A percentile compares a stretch with the other conserved stretches of the same genome.
Conservation (phyloP, 257 asterid species). For the Solanum piurae region DNA sequence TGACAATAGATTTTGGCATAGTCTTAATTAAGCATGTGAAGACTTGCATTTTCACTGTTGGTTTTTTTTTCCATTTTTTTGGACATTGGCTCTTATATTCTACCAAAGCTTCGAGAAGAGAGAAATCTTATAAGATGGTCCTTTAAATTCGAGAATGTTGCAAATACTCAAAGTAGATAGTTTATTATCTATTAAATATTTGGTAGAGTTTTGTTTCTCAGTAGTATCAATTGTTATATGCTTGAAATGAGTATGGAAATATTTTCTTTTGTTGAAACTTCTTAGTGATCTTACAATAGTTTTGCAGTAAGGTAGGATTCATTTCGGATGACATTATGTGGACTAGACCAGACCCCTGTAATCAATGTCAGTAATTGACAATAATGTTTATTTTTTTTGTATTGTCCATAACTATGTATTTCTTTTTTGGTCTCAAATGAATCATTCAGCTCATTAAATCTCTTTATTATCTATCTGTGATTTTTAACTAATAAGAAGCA, state of each 20-base stretch:
- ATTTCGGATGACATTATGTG: not conserved
- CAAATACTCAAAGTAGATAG: not conserved
- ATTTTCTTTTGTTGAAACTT: not conserved
- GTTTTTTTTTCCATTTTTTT: not conserved
- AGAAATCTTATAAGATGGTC: not conserved
- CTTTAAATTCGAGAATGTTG: not conserved
- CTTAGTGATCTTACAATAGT: not conserved
- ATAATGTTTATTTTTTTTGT: not conserved
- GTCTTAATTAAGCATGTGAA: not conserved
- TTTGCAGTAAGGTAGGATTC: not conserved
- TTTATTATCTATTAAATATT: not conserved
- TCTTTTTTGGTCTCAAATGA: not conserved
- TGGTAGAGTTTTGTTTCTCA: not conserved
- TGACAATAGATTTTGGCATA: not conserved
- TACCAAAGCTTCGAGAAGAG: not conserved
- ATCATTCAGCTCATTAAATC: not conserved
- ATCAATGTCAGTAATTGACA: not conserved
- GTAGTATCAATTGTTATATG: not conserved
- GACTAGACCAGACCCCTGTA: not conserved
- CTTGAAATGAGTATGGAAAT: not conserved
- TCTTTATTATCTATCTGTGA: not conserved
- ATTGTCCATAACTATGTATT: not conserved
- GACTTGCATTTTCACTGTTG: too few species aligned
- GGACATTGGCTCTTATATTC: not conserved
- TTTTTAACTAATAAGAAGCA: not conserved